Evolutionary conservation across 2,329 filamentous ascomycete genomes (phyloP), one percentile per base, ranked within the genome.

Genomic region (Arthrinium phaeospermum): DNA sequence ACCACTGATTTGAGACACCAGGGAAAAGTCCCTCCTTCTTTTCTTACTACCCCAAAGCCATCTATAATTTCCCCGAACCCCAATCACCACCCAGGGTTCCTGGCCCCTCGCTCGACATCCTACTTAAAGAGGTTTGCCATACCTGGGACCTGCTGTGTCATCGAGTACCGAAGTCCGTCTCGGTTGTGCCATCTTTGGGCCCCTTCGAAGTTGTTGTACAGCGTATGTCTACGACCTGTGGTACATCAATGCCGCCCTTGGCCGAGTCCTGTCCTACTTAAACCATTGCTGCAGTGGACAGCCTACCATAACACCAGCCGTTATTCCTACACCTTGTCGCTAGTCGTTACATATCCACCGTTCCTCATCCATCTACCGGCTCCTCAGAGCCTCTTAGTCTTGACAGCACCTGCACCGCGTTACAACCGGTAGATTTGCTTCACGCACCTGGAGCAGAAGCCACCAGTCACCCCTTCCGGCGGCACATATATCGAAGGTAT

Each of bases 181-280:
- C 67, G 67, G 44, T 41, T 69, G 67, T 69, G 46, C 67, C 44
- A 69, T 69, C 67, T 46, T 22, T 41, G 22, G 46, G 75, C 72
- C 72, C 67, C 49, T 71, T 76, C 72, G 73, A 74, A 71, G 76
- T 76, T 70, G 77, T 72, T 74, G 74, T 74, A 73, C 73, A 67
- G 72, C 76, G 72, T 53, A 71, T 74, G 71, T 72, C 61, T 75
- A 71, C 72, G 67, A 70, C 49, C 69, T 71, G 75, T 79, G 71
- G 69, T 73, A 78, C 70, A 71, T 73, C 47, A 68, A 73, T 67
- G 67, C 71, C 67, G 45, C 73, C 71, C 72, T 67, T 51, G 49
- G 47, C 70, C 64, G 64, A 70, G 61, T 68, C n/a, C 73, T 68
- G 71, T 71, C 71, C 27, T 70, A 67, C 70, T 70, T 72, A 47